Conservation (phyloP, 1,139 yeast genomes). For the Saccharomyces hybrid region DNA sequence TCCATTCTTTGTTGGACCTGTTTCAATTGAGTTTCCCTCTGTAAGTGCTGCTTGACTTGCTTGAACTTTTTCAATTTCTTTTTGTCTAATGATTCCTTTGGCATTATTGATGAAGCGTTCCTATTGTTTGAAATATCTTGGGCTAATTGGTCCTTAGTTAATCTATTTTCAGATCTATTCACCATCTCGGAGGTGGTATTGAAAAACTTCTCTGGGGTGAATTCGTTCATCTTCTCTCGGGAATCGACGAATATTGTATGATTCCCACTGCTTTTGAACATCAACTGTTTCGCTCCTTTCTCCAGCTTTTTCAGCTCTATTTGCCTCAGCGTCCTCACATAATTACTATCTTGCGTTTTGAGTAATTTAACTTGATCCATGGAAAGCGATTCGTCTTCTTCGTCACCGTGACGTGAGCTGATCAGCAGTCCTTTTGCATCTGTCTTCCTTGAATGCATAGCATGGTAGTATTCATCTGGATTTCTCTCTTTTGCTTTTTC, state of each 20-base stretch:
- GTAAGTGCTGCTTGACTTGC: conserved; percentile 49
- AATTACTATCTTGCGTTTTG: conserved; percentile 85
- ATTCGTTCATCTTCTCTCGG: conserved; percentile 45
- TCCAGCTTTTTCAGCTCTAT: conserved; percentile 61
- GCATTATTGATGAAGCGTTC: conserved; percentile 23
- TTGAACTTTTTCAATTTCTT: conserved; percentile 54
- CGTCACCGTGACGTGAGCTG: conserved; percentile 57
- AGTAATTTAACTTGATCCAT: conserved; percentile 72
- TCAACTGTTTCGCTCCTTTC: conserved; percentile 47
- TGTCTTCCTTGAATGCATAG: conserved; percentile 66
- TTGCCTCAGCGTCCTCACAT: conserved; percentile 67
- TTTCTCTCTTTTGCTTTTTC: conserved; percentile 66
- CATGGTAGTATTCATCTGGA: conserved; percentile 96
- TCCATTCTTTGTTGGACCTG: conserved; percentile 69
- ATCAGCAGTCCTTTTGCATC: conserved; percentile 60
- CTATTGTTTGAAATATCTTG: conserved; percentile 12
- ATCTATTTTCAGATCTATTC: conserved; percentile 62
- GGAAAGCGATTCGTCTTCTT: conserved; percentile 36
- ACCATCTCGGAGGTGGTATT: conserved; percentile 61
- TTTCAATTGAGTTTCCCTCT: conserved; percentile 57
- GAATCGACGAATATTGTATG: conserved; percentile 83
- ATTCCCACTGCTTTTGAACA: conserved; percentile 52
- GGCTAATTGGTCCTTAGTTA: conserved; percentile 51
- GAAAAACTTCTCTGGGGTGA: conserved; percentile 59
- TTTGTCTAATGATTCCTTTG: conserved; percentile 40